phyloP scores from a whole-genome alignment of 2,329 filamentous ascomycete species.

The Calonectria hawksworthii region DNA sequence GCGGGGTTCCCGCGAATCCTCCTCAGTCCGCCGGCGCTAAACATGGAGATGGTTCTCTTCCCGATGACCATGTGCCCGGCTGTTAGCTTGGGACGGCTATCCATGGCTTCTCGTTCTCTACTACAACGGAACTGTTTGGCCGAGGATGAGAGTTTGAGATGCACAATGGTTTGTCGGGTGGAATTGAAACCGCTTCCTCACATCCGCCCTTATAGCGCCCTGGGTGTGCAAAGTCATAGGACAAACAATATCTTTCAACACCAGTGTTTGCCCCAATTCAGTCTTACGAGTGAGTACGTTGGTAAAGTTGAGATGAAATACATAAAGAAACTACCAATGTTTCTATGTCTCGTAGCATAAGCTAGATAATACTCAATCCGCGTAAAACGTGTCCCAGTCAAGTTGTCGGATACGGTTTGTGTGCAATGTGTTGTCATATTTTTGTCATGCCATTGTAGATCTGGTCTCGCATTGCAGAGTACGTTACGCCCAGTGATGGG shows the following conservation, averaged over 20 bases:
- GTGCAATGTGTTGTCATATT: not conserved
- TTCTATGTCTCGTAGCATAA: not conserved
- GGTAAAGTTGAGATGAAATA: no score
- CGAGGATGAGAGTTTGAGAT: not conserved
- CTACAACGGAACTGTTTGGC: no score
- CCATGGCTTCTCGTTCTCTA: not conserved
- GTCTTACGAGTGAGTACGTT: not conserved
- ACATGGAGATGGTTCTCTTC: not conserved
- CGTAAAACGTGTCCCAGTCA: not conserved
- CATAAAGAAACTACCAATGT: no score
- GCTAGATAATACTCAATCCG: not conserved
- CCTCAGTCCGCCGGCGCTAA: not conserved
- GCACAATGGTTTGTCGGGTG: not conserved
- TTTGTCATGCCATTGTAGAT: not conserved
- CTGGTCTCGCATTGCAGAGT: not conserved
- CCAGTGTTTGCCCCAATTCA: not conserved
- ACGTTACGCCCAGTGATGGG: not conserved
- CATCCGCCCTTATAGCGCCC: not conserved
- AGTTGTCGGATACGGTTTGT: no score
- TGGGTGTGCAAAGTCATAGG: not conserved
- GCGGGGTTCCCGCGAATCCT: not conserved
- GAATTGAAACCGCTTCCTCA: not conserved
- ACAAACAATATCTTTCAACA: not conserved
- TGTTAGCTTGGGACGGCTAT: not conserved
- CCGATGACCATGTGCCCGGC: conserved; percentile 1